Conservation (phyloP, 2,329 filamentous ascomycete genomes). For the Fonsecaea monophora region DNA sequence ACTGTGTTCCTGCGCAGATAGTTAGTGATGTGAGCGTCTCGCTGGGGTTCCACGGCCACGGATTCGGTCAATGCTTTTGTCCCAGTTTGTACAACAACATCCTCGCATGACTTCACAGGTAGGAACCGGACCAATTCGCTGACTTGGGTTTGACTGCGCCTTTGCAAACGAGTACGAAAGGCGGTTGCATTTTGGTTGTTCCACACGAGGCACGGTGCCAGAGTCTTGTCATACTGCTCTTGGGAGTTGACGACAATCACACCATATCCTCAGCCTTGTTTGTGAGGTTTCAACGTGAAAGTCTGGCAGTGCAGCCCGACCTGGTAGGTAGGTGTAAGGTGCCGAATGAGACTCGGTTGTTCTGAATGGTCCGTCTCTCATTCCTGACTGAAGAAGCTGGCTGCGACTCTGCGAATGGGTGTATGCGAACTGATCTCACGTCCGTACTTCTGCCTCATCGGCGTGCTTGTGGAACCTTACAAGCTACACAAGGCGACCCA, state of each 20-base stretch:
- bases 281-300: neutral
- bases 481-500: neutral
- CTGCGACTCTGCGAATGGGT: neutral
- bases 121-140: neutral
- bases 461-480: neutral
- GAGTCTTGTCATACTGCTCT: neutral
- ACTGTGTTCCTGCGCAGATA: neutral
- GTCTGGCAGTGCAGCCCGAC: neutral
- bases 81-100: neutral
- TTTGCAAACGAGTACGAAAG: neutral
- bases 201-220: neutral
- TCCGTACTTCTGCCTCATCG: neutral
- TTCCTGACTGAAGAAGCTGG: neutral
- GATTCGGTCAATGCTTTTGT: neutral
- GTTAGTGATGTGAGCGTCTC: neutral
- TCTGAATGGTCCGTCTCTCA: neutral
- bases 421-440: neutral
- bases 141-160: neutral
- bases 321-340: neutral
- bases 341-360: neutral
- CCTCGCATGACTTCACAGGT: neutral
- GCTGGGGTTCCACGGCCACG: neutral
- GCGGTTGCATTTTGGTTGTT: neutral
- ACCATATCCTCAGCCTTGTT: neutral
- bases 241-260: neutral